phyloP scores from a whole-genome alignment of 192 early-diverging fungal species.

The Mortierella alpina region DNA sequence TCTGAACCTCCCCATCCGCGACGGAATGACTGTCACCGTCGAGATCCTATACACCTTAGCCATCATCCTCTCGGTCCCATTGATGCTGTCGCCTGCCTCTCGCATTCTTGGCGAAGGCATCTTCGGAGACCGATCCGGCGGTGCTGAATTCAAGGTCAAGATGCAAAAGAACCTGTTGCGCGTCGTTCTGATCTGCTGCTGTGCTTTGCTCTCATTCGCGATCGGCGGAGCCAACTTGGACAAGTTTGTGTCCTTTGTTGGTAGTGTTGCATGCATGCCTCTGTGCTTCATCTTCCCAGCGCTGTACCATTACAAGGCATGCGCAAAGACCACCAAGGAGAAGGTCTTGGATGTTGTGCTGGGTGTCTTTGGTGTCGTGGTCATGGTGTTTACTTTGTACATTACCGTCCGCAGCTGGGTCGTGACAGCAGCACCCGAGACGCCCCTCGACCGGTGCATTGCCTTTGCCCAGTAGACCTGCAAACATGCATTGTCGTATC shows the following conservation, averaged over 20 bases:
- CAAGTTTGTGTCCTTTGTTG: conserved; percentile 83
- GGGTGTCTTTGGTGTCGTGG: conserved; percentile 72
- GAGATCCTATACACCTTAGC: conserved; percentile 80
- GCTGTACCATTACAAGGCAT: conserved; percentile 73
- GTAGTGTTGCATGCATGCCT: conserved; percentile 81
- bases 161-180: conserved; percentile 82
- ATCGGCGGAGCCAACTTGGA: conserved; percentile 73
- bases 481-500: neutral
- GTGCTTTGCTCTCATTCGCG: conserved; percentile 69
- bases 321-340: conserved; percentile 43
- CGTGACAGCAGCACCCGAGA: conserved; percentile 3
- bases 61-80: conserved; percentile 80
- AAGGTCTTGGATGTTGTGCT: conserved; percentile 62
- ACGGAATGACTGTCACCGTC: conserved; percentile 63
- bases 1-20: conserved; percentile 71
- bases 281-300: conserved; percentile 81
- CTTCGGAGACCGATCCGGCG: conserved; percentile 68
- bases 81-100: conserved; percentile 78
- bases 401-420: conserved; percentile 72
- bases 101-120: conserved; percentile 75
- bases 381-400: conserved; percentile 71
- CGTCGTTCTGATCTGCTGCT: conserved; percentile 62
- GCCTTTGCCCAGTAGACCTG: conserved; percentile 15
- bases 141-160: conserved; percentile 63
- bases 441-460: conserved; percentile 16